Evolutionary conservation across 2,329 filamentous ascomycete genomes (phyloP).

Genomic region (Didymosphaeria variabile): DNA sequence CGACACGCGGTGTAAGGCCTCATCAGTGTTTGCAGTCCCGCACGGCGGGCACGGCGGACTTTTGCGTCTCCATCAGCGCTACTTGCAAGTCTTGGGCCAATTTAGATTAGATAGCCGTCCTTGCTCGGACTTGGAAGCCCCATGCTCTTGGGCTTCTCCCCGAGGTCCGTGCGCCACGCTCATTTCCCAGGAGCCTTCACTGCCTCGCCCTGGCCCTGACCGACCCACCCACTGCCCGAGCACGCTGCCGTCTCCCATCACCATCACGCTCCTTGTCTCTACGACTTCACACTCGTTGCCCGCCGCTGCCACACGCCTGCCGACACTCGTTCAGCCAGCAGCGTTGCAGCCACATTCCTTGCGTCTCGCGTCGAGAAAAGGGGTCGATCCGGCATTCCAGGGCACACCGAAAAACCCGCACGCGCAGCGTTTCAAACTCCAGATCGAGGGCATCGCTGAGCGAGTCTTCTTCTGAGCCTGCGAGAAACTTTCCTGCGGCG

Average conservation of each 20-base stretch:
- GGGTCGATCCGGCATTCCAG: slow-evolving; percentile 49
- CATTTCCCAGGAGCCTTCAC: slow-evolving; percentile 14
- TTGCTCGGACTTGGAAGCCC: slow-evolving; percentile 7
- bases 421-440: slow-evolving; percentile 49
- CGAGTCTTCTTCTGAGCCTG: slow-evolving; percentile 39
- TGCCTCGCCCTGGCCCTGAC: slow-evolving; percentile 6
- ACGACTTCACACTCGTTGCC: slow-evolving; percentile 40
- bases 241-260: slow-evolving; percentile 31
- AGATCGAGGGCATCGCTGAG: slow-evolving; percentile 44
- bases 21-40: not conserved
- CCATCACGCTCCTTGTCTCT: slow-evolving; percentile 36
- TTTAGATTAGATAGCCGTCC: not conserved
- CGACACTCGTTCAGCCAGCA: slow-evolving; percentile 20
- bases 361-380: slow-evolving; percentile 33
- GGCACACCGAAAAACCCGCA: slow-evolving; percentile 38
- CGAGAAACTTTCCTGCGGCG: slow-evolving; percentile 24
- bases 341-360: slow-evolving; percentile 38
- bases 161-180: slow-evolving; percentile 10
- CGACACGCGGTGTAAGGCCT: not conserved
- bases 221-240: slow-evolving; percentile 18
- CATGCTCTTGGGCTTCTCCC: slow-evolving; percentile 4
- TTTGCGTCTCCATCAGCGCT: not conserved
- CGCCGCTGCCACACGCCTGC: slow-evolving; percentile 12
- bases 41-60: slow-evolving; percentile 2
- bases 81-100: slow-evolving; percentile 5